phyloP scores from a whole-genome alignment of 768 basidiomycete genomes.

The Mycena crocata region DNA sequence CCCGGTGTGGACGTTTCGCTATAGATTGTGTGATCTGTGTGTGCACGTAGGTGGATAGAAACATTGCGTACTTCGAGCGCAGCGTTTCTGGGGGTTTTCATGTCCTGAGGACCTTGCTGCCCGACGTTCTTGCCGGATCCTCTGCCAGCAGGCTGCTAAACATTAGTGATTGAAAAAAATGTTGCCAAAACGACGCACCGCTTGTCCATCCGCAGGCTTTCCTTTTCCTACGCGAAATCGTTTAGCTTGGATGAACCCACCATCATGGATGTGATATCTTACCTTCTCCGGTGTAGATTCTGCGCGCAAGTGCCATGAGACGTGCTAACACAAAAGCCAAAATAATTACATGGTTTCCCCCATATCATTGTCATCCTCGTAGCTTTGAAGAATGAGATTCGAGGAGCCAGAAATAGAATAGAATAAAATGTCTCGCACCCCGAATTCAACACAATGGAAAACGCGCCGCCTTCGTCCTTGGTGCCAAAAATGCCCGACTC shows the following conservation, averaged over 20 bases:
- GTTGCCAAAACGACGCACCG: not conserved
- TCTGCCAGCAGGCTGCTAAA: too few species aligned
- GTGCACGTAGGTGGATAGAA: not conserved
- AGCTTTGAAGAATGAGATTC: too few species aligned
- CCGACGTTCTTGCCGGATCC: slow-evolving; percentile 11
- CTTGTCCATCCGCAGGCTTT: slow-evolving; percentile 13
- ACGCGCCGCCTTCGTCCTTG: slow-evolving; percentile 22
- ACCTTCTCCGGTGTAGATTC: slow-evolving; percentile 35
- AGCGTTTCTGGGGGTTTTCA: slow-evolving; percentile 18
- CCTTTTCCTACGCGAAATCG: slow-evolving; percentile 18
- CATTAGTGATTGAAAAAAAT: not conserved
- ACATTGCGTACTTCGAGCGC: slow-evolving; percentile 17
- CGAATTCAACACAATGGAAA: slow-evolving; percentile 32
- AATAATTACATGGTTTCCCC: slow-evolving; percentile 24
- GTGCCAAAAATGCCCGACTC: slow-evolving; percentile 29
- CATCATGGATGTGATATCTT: not conserved
- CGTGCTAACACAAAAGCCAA: not conserved
- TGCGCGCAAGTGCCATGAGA: not conserved
- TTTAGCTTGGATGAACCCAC: not conserved
- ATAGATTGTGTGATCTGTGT: not conserved
- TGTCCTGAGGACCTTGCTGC: slow-evolving; percentile 26
- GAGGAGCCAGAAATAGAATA: too few species aligned
- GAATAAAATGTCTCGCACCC: too few species aligned
- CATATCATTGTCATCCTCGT: slow-evolving; percentile 30
- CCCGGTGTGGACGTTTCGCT: slow-evolving; percentile 1